These are phyloP conservation scores for Fusarium algeriense DNA, from an alignment of 2,329 filamentous ascomycete species.

Conservation along the genomic window DNA sequence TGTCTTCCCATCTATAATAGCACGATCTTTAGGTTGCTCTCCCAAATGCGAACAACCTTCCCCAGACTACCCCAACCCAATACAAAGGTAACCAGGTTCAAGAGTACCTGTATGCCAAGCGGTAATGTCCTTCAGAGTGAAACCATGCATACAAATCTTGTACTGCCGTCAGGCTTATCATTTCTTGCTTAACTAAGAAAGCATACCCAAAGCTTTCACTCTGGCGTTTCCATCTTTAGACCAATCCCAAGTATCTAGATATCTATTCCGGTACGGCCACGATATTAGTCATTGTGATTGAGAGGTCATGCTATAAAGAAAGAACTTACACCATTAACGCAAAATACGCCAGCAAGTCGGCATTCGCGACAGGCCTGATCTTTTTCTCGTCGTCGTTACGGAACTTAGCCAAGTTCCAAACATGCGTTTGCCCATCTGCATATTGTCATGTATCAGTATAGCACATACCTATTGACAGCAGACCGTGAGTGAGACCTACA, in stretches of 20 bases:
- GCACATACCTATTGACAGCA: no score
- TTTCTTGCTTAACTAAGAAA: not conserved
- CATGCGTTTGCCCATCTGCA: not conserved
- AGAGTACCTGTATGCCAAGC: no score
- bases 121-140: no score
- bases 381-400: not conserved
- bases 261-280: not conserved
- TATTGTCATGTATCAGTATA: no score
- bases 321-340: not conserved
- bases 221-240: not conserved
- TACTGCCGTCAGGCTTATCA: not conserved
- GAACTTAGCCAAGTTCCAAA: not conserved
- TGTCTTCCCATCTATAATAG: no score
- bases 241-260: not conserved
- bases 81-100: no score
- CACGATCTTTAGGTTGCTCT: no score
- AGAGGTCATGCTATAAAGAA: not conserved
- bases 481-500: no score
- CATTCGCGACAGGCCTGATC: not conserved
- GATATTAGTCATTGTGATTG: no score
- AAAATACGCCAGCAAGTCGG: not conserved
- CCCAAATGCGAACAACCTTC: no score
- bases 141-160: not conserved
- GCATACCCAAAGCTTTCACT: not conserved
- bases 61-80: no score